Conservation (phyloP, 306 rosid species). For the Dryas alaskensis region DNA sequence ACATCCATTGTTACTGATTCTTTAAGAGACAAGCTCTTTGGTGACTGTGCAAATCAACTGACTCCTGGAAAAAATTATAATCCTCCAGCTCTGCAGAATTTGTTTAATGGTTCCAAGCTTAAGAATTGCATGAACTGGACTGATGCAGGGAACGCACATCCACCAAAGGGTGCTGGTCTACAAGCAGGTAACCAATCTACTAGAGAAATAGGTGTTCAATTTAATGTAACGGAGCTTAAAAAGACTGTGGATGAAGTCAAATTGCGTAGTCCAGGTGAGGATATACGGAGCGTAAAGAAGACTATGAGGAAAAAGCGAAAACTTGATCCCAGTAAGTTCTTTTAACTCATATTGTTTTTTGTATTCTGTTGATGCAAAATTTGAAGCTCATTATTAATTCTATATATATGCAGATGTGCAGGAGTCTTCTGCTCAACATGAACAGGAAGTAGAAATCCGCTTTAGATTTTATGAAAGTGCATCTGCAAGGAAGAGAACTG, state of each 20-base stretch:
- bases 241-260: slow-evolving; percentile 63
- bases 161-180: slow-evolving; percentile 38
- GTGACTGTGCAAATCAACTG: slow-evolving; percentile 45
- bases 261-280: slow-evolving; percentile 48
- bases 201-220: slow-evolving; percentile 63
- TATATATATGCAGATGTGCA: slow-evolving; percentile 52
- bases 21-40: slow-evolving; percentile 44
- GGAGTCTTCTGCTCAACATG: slow-evolving; percentile 56
- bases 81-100: slow-evolving; percentile 63
- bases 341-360: slow-evolving; percentile 1
- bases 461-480: slow-evolving; percentile 92
- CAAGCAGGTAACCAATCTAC: slow-evolving; percentile 43
- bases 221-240: slow-evolving; percentile 65
- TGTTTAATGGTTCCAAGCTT: slow-evolving; percentile 73
- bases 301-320: slow-evolving; percentile 64
- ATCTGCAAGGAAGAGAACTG: slow-evolving; percentile 93
- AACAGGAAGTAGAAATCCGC: slow-evolving; percentile 69
- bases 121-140: slow-evolving; percentile 52
- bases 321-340: slow-evolving; percentile 49
- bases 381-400: slow-evolving; percentile 22
- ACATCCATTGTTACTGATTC: slow-evolving; percentile 30
- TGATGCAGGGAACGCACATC: slow-evolving; percentile 52
- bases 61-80: slow-evolving; percentile 41
- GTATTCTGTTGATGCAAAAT: slow-evolving; percentile 3
- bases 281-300: slow-evolving; percentile 40